Conservation (phyloP, 805 yeast species). For the Nakazawaea ishiwadae region DNA sequence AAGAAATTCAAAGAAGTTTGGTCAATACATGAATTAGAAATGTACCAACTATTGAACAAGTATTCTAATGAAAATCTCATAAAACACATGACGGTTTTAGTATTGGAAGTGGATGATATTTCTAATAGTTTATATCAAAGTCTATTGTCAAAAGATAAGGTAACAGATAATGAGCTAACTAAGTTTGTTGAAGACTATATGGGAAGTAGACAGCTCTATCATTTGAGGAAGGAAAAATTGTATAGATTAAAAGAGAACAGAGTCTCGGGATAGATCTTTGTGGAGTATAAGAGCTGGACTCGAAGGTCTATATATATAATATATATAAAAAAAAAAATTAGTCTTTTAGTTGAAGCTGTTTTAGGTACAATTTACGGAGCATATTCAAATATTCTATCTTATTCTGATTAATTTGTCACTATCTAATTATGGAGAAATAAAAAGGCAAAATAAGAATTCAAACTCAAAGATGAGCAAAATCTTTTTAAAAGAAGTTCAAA, state of each 20-base stretch:
- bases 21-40: slow-evolving; percentile 12
- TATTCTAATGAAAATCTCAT: slow-evolving; percentile 17
- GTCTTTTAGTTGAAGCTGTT: no score
- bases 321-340: no score
- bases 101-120: slow-evolving; percentile 26
- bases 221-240: slow-evolving; percentile 41
- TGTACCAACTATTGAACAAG: slow-evolving; percentile 25
- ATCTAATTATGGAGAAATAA: no score
- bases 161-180: slow-evolving; percentile 20
- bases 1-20: slow-evolving; percentile 4
- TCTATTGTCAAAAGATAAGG: slow-evolving; percentile 20
- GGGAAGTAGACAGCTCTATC: slow-evolving; percentile 35
- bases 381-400: no score
- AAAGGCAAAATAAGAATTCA: no score
- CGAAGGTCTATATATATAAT: no score
- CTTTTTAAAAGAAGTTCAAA: no score
- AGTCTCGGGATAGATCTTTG: slow-evolving; percentile 26
- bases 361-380: no score
- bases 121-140: slow-evolving; percentile 31
- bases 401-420: no score
- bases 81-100: slow-evolving; percentile 17
- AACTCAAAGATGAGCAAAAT: no score
- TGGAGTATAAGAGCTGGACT: no score
- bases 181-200: slow-evolving; percentile 38
- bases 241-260: slow-evolving; percentile 42